Conservation (phyloP, 768 basidiomycete genomes). For the Phylloporus arenicola region DNA sequence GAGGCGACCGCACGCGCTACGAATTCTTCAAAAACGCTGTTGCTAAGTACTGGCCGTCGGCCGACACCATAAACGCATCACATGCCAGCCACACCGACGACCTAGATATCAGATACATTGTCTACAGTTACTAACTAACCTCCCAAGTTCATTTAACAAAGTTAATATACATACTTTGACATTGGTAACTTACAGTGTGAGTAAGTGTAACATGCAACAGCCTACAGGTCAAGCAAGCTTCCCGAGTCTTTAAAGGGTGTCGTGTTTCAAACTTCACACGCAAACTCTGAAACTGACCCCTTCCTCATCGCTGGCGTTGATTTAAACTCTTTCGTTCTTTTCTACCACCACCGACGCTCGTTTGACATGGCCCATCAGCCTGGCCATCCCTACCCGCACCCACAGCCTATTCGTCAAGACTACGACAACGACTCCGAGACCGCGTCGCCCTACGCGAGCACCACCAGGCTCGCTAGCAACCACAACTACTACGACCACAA, state of each 20-base stretch:
- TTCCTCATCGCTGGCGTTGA: conserved; percentile 27
- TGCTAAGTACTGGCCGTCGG: no score
- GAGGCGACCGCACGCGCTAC: no score
- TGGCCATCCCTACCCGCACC: conserved; percentile 31
- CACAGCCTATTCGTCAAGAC: conserved; percentile 32
- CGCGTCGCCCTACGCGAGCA: conserved; percentile 55
- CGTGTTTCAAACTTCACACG: conserved; percentile 14
- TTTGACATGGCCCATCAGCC: conserved; percentile 36
- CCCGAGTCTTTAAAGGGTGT: neutral
- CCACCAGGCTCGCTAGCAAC: conserved; percentile 48
- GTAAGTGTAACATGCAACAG: no score
- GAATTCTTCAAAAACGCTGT: no score
- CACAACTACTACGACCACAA: conserved; percentile 30
- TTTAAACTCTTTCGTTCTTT: conserved; percentile 3
- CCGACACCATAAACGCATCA: no score
- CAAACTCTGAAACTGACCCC: neutral
- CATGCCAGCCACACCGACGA: no score
- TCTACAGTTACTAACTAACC: no score
- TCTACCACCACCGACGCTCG: conserved; percentile 16
- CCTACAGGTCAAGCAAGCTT: no score
- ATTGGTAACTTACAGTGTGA: no score
- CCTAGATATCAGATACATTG: no score
- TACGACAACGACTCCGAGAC: conserved; percentile 47
- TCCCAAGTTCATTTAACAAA: no score
- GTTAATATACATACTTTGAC: no score